Conservation (phyloP, 1,284 basidiomycete genomes). For the Marasmius sp. region DNA sequence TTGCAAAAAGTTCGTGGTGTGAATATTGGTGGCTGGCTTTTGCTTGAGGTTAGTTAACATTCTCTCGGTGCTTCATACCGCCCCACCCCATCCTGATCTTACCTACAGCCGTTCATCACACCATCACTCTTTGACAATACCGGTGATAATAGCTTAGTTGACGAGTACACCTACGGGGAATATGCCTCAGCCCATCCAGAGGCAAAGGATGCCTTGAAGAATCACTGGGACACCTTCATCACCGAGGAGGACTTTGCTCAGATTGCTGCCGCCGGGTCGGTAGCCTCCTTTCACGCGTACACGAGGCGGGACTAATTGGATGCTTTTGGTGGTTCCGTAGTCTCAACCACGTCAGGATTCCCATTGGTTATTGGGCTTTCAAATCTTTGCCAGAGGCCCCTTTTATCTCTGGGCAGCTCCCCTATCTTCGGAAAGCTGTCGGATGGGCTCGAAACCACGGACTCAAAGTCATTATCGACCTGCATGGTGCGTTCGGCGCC, state of each 20-base stretch:
- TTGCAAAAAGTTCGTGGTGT: conserved; percentile 67
- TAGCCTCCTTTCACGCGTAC: conserved; percentile 9
- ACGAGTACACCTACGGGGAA: conserved; percentile 86
- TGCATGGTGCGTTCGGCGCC: conserved; percentile 57
- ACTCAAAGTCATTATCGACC: conserved; percentile 81
- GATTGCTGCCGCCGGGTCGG: conserved; percentile 74
- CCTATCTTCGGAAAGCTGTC: conserved; percentile 74
- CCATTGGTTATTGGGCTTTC: conserved; percentile 93
- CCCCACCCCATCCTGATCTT: not conserved
- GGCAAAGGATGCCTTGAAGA: conserved; percentile 49
- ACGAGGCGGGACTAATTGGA: conserved; percentile 17
- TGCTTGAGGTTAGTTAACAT: conserved; percentile 58
- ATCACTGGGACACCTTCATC: conserved; percentile 84
- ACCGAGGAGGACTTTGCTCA: conserved; percentile 73
- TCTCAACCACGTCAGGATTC: conserved; percentile 84
- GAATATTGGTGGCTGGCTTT: conserved; percentile 80
- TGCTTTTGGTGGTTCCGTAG: too few species aligned
- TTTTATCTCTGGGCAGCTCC: conserved; percentile 79
- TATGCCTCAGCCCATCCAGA: conserved; percentile 47
- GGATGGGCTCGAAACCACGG: conserved; percentile 76
- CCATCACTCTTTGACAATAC: conserved; percentile 86
- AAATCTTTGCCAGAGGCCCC: conserved; percentile 81
- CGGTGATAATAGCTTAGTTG: conserved; percentile 34
- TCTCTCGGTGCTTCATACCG: not conserved
- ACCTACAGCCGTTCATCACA: conserved; percentile 75